Percentiles rank a stretch among this genome's conserved stretches.
phyloP scores from a whole-genome alignment of 2,329 filamentous ascomycete genomes.

The Colletotrichum costaricense region DNA sequence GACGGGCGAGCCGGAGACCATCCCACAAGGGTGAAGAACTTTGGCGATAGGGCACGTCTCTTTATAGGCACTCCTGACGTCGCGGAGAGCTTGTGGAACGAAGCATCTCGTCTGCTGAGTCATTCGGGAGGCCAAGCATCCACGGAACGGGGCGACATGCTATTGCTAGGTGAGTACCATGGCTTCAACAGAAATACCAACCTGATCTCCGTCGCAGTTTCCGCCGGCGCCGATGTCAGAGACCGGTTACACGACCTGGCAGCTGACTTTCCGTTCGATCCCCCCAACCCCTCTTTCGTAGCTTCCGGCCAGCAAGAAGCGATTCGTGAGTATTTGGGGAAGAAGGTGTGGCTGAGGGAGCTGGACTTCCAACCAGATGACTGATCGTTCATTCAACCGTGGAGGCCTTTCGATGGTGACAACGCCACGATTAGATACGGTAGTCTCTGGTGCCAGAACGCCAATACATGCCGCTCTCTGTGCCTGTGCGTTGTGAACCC shows the following conservation, averaged over 20 bases:
- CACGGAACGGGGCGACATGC: not conserved
- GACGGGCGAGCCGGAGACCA: not conserved
- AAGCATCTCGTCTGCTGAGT: not conserved
- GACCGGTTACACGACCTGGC: not conserved
- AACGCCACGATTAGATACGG: too few relatives aligned
- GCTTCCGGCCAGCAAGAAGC: not conserved
- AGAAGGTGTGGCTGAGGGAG: not conserved
- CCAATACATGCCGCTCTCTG: too few relatives aligned
- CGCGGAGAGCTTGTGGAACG: too few relatives aligned
- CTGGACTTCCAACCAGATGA: not conserved
- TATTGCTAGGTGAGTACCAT: not conserved
- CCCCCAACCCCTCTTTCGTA: not conserved
- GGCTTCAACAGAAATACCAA: not conserved
- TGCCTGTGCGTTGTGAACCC: too few relatives aligned
- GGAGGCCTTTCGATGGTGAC: not conserved
- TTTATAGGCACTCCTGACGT: too few relatives aligned
- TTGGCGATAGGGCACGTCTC: not conserved
- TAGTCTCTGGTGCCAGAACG: too few relatives aligned
- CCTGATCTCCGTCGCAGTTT: not conserved
- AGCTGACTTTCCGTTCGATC: not conserved
- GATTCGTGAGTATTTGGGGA: not conserved
- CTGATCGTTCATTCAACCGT: not conserved
- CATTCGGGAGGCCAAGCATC: not conserved
- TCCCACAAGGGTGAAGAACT: not conserved
- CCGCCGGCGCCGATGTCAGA: not conserved